phyloP scores from a whole-genome alignment of 2,329 filamentous ascomycete species.

The Colletotrichum theobromicola region DNA sequence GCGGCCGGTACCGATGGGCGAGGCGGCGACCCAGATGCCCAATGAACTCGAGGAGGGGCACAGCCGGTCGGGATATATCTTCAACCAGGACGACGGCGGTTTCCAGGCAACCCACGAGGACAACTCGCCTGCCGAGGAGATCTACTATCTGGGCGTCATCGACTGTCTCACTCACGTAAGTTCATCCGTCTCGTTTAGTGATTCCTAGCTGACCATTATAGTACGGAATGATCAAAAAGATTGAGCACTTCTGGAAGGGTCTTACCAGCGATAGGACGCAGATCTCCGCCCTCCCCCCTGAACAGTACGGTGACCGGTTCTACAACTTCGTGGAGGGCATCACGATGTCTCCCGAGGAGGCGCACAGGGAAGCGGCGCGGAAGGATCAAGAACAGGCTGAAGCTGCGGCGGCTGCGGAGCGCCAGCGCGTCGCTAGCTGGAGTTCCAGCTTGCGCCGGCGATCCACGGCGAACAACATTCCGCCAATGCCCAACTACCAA shows the following conservation, averaged over 20 bases:
- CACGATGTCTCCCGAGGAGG: slow-evolving; percentile 89
- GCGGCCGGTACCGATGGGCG: slow-evolving; percentile 89
- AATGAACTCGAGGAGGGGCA: slow-evolving; percentile 82
- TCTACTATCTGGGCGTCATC: slow-evolving; percentile 98
- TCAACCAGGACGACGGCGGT: slow-evolving; percentile 93
- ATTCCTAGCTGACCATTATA: slow-evolving; percentile 39
- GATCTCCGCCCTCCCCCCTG: slow-evolving; percentile 90
- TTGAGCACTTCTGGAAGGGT: slow-evolving; percentile 97
- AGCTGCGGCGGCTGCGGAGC: slow-evolving; percentile 36
- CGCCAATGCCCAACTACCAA: slow-evolving; percentile 51
- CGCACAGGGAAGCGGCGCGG: slow-evolving; percentile 65
- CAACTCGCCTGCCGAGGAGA: slow-evolving; percentile 82
- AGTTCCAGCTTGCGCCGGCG: slow-evolving; percentile 37
- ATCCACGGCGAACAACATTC: slow-evolving; percentile 33
- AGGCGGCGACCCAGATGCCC: slow-evolving; percentile 84
- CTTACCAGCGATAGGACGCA: slow-evolving; percentile 81
- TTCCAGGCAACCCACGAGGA: slow-evolving; percentile 93
- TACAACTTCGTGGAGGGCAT: slow-evolving; percentile 89
- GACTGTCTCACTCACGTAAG: slow-evolving; percentile 96
- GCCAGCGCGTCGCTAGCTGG: slow-evolving; percentile 42
- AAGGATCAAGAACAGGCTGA: slow-evolving; percentile 66
- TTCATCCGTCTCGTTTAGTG: slow-evolving; percentile 26
- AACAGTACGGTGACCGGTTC: slow-evolving; percentile 92
- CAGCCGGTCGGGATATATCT: slow-evolving; percentile 74
- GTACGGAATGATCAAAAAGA: slow-evolving; percentile 94